These are phyloP conservation scores for Mycena epipterygia DNA, from an alignment of 768 basidiomycete species.

Conservation along the genomic window DNA sequence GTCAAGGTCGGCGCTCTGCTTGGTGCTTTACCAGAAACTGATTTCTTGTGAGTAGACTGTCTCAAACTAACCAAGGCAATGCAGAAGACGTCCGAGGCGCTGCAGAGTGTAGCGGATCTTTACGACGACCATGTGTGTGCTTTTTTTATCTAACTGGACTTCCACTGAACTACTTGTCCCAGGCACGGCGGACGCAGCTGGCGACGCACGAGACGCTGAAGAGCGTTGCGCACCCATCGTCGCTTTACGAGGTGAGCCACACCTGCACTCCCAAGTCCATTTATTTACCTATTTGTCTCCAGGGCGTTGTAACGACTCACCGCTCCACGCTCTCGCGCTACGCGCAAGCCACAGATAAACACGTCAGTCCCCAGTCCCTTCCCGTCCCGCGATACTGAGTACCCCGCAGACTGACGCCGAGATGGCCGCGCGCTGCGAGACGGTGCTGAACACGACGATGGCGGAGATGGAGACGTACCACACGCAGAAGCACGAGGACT, in stretches of 20 bases:
- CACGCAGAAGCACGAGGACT: slow-evolving; percentile 79
- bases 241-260: slow-evolving; percentile 71
- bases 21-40: background rate
- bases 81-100: slow-evolving; percentile 79
- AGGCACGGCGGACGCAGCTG: slow-evolving; percentile 83
- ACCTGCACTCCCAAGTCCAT: background rate
- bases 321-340: slow-evolving; percentile 77
- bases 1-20: slow-evolving; percentile 62
- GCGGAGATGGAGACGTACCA: slow-evolving; percentile 90
- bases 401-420: slow-evolving; percentile 69
- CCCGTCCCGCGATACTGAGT: background rate
- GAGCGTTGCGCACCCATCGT: slow-evolving; percentile 80
- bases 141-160: background rate
- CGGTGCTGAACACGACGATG: slow-evolving; percentile 89
- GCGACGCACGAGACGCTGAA: slow-evolving; percentile 84
- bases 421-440: slow-evolving; percentile 83
- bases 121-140: slow-evolving; percentile 81
- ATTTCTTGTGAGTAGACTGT: slow-evolving; percentile 63
- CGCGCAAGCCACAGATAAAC: slow-evolving; percentile 61
- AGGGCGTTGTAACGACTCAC: slow-evolving; percentile 85
- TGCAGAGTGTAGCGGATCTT: slow-evolving; percentile 82
- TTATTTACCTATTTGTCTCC: background rate
- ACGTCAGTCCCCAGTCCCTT: background rate
- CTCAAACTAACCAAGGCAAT: slow-evolving; percentile 83
- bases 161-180: background rate